Evolutionary conservation across 1,284 basidiomycete genomes (phyloP).

Genomic region (Coniferiporia weirii): DNA sequence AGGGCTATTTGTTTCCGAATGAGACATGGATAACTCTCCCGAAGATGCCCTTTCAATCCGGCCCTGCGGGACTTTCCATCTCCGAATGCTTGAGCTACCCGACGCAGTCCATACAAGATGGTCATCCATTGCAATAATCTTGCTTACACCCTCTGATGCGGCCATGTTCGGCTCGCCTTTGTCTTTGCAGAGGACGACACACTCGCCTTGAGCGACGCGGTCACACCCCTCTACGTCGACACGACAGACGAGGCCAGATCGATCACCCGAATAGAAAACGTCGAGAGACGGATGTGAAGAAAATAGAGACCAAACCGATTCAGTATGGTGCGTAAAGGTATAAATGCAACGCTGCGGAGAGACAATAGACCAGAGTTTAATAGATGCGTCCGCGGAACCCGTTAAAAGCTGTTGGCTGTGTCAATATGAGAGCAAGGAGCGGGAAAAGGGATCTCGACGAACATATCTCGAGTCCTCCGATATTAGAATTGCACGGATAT

Average conservation of each 20-base stretch:
- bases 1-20: not conserved
- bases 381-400: slow-evolving; percentile 47
- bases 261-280: slow-evolving; percentile 94
- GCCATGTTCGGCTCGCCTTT: slow-evolving; percentile 30
- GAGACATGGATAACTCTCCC: not conserved
- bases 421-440: not conserved
- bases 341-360: slow-evolving; percentile 87
- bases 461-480: slow-evolving; percentile 89
- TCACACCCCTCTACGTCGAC: slow-evolving; percentile 82
- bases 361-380: slow-evolving; percentile 88
- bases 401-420: slow-evolving; percentile 12
- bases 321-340: slow-evolving; percentile 93
- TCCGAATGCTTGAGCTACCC: slow-evolving; percentile 71
- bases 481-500: slow-evolving; percentile 85
- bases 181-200: slow-evolving; percentile 79
- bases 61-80: slow-evolving; percentile 68
- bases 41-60: slow-evolving; percentile 34
- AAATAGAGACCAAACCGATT: slow-evolving; percentile 92
- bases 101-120: slow-evolving; percentile 89
- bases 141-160: slow-evolving; percentile 70
- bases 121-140: slow-evolving; percentile 83
- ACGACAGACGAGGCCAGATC: slow-evolving; percentile 83
- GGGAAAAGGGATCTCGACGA: slow-evolving; percentile 29
- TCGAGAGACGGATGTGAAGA: slow-evolving; percentile 87
- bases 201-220: slow-evolving; percentile 86